Evolutionary conservation across 768 basidiomycete genomes (phyloP).

Genomic region (Hydnomerulius pinastri): DNA sequence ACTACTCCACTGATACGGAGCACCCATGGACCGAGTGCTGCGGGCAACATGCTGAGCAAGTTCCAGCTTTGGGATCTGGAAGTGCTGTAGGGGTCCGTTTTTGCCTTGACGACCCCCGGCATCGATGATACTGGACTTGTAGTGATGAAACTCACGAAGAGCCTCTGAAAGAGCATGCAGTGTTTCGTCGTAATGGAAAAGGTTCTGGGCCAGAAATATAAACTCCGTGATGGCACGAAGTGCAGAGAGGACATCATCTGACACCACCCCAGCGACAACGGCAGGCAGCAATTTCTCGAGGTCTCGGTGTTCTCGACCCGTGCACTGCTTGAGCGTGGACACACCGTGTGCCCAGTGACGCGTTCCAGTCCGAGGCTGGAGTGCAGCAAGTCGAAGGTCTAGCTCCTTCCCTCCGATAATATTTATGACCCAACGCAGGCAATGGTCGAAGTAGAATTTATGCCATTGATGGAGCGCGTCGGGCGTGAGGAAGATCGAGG

Average conservation of each 20-base stretch:
- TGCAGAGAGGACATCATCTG: conserved; percentile 30
- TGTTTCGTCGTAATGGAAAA: conserved; percentile 17
- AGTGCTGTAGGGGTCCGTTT: conserved; percentile 6
- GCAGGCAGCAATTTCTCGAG: too few species aligned
- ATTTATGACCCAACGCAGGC: too few species aligned
- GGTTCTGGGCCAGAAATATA: conserved; percentile 36
- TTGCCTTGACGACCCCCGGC: conserved; percentile 5
- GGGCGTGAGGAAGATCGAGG: conserved; percentile 33
- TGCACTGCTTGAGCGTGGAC: too few species aligned
- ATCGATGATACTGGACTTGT: conserved; percentile 4
- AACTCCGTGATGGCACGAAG: conserved; percentile 41
- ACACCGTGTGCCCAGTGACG: too few species aligned
- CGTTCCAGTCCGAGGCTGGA: too few species aligned
- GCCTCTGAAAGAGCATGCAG: conserved; percentile 1
- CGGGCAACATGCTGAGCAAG: conserved; percentile 7
- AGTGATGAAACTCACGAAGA: conserved; percentile 8
- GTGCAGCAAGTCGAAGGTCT: too few species aligned
- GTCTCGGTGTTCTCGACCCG: too few species aligned
- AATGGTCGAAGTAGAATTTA: too few species aligned
- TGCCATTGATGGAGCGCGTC: too few species aligned
- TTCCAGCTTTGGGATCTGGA: conserved; percentile 20
- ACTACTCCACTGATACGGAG: conserved; percentile 16
- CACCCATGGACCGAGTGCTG: conserved; percentile 32
- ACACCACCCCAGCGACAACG: conserved; percentile 23
- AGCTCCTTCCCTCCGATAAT: too few species aligned